Evolutionary conservation across 768 basidiomycete species (phyloP).

Genomic region (Heimioporus sp.): DNA sequence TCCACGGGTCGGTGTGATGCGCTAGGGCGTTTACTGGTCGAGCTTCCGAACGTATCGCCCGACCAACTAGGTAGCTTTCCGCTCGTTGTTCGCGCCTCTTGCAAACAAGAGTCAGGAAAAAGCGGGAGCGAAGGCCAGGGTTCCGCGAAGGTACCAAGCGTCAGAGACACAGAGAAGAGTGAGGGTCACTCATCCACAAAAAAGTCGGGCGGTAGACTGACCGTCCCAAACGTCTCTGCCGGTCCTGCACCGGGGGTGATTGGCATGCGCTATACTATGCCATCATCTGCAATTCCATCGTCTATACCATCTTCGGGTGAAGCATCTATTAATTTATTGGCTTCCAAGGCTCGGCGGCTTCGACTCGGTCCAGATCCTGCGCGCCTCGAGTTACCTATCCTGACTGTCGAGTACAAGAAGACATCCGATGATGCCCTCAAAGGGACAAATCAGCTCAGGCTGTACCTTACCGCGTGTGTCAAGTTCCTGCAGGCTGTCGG

Average conservation of each 20-base stretch:
- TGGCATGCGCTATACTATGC: background rate
- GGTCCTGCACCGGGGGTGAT: background rate
- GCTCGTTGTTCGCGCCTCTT: background rate
- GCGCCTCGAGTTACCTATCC: slow-evolving; percentile 5
- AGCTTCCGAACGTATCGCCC: background rate
- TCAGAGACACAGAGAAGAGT: too few species aligned
- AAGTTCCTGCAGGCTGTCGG: slow-evolving; percentile 2
- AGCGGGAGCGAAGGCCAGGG: too few species aligned
- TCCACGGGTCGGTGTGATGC: slow-evolving; percentile 6
- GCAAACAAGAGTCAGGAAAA: too few species aligned
- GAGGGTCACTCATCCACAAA: too few species aligned
- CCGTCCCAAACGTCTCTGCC: background rate
- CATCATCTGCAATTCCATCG: background rate
- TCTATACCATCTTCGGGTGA: background rate
- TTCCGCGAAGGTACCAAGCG: too few species aligned
- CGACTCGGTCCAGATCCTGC: background rate
- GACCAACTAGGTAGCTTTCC: background rate
- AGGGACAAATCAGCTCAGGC: slow-evolving; percentile 2
- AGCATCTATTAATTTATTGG: background rate
- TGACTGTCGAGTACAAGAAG: slow-evolving; percentile 4
- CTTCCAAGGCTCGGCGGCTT: background rate
- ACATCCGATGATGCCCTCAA: background rate
- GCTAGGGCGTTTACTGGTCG: slow-evolving; percentile 1
- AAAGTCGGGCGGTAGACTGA: background rate
- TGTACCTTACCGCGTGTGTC: slow-evolving; percentile 6